Percentiles rank a stretch among this genome's conserved stretches.
Conservation (phyloP, 1,284 basidiomycete genomes). For the Melampsora americana region DNA sequence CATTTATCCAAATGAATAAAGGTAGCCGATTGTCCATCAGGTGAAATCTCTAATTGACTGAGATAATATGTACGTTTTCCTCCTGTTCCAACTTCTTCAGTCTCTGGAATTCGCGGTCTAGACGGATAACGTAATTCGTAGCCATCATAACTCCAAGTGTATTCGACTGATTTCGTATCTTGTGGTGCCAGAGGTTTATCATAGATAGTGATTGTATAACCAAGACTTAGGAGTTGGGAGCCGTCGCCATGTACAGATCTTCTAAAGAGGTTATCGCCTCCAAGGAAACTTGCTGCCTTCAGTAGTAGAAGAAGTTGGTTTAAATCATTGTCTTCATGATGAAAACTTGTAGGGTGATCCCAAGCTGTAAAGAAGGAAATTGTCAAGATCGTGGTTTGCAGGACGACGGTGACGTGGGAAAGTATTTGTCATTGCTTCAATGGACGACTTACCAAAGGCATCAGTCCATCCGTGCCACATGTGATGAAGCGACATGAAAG, state of each 20-base stretch:
- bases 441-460: conserved; percentile 40
- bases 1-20: conserved; percentile 28
- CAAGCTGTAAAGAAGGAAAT: not conserved
- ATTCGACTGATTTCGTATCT: conserved; percentile 45
- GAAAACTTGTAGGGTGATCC: conserved; percentile 46
- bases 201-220: conserved; percentile 48
- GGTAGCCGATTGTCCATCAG: not conserved
- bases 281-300: conserved; percentile 47
- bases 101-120: conserved; percentile 17
- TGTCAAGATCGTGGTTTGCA: no score
- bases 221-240: conserved; percentile 47
- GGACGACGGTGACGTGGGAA: no score
- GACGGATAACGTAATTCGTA: conserved; percentile 16
- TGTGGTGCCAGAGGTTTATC: conserved; percentile 45
- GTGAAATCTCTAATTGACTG: not conserved
- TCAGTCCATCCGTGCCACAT: conserved; percentile 47
- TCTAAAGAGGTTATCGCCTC: conserved; percentile 50
- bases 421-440: not conserved
- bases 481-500: conserved; percentile 49
- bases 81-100: conserved; percentile 23
- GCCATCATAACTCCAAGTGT: conserved; percentile 31
- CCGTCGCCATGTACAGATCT: conserved; percentile 49
- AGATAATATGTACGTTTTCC: conserved; percentile 36
- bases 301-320: conserved; percentile 45
- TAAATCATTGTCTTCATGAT: conserved; percentile 46